Base-by-base conservation (phyloP, 1,284 basidiomycete species). In the Pseudomicrostroma phylloplanum region DNA sequence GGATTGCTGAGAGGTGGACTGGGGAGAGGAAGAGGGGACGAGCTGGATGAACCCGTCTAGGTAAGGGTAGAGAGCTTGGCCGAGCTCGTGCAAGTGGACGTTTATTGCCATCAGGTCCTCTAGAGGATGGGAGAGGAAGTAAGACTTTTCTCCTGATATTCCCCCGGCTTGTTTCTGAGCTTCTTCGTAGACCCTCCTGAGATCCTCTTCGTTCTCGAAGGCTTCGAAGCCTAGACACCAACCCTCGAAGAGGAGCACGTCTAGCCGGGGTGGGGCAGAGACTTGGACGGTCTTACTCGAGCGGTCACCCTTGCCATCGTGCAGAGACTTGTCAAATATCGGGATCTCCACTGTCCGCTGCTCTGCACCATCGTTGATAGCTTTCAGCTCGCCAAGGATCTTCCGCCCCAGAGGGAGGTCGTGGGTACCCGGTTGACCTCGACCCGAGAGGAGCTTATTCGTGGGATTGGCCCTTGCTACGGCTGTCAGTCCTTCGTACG, bases 351-450 rank as follows among this genome's bases (percentile, higher is more conserved):
- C 82, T n/a, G 11, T n/a, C 6, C 55, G 57, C 7, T 58, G 56
- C 0, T 57, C 48, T 7, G 40, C n/a, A n/a, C 57, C 23, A 21
- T 76, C 70, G 63, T 83, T 84, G 67, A 85, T 84, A 9, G 71
- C 67, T 68, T 82, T 82, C 51, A 92, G 79, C 15, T 80, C 76
- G 6, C 74, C 69, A 46, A 92, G 78, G 41, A 88, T 73, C 4
- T 81, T 63, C 0, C 82, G 66, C 12, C 88, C 89, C 6, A 92
- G 83, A 1, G 77, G 70, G 21, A 91, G 79, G 73, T 94, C 91
- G 73, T 94, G 91, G 11, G 91, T 93, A 0, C 91, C 91, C 0
- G 91, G 91, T 71, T 87, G 88, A 0, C 91, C 91, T 23, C 91
- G 84, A 6, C 91, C 91, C 13, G 83, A 82, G 69, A 90, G 83